Evolutionary conservation across 2,329 filamentous ascomycete species (phyloP).

Genomic region (Didymella arachidicola): DNA sequence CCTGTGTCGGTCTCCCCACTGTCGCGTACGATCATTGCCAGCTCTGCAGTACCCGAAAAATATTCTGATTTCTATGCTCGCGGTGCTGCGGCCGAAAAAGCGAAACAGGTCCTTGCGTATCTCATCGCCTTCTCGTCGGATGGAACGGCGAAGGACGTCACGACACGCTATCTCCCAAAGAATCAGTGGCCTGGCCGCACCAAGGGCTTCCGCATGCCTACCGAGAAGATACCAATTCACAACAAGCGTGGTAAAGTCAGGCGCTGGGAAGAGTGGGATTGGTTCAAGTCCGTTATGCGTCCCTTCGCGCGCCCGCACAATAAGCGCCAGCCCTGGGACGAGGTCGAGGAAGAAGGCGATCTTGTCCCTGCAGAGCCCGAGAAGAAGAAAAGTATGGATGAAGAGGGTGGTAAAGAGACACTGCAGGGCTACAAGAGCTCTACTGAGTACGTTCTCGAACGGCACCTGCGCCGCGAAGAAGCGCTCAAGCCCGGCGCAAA

Average conservation of each 20-base stretch:
- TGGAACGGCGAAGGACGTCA: conserved; percentile 93
- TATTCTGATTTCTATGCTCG: conserved; percentile 81
- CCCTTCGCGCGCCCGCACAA: conserved; percentile 67
- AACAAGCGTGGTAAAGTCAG: conserved; percentile 79
- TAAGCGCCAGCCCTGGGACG: conserved; percentile 73
- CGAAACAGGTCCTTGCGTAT: conserved; percentile 90
- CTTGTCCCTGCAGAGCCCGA: conserved; percentile 73
- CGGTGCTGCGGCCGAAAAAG: conserved; percentile 81
- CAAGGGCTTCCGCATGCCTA: conserved; percentile 79
- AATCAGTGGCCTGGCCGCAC: conserved; percentile 86
- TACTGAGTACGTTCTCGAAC: conserved; percentile 81
- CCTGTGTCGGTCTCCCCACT: conserved; percentile 79
- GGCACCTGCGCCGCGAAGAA: conserved; percentile 91
- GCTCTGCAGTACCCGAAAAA: conserved; percentile 74
- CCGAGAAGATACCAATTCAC: conserved; percentile 82
- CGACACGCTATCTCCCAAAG: conserved; percentile 84
- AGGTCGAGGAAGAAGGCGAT: conserved; percentile 79
- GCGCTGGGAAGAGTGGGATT: conserved; percentile 80
- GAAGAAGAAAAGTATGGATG: conserved; percentile 69
- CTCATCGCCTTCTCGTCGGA: conserved; percentile 83
- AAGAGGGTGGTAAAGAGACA: conserved; percentile 75
- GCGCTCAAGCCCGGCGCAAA: conserved; percentile 74
- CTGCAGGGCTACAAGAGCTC: conserved; percentile 89
- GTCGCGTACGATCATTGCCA: conserved; percentile 57
- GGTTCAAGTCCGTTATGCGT: conserved; percentile 83